A percentile compares a stretch with the other conserved stretches of the same genome.
Evolutionary conservation across 495 filamentous ascomycete genomes (phyloP).

Genomic region (Aspergillus homomorphus): DNA sequence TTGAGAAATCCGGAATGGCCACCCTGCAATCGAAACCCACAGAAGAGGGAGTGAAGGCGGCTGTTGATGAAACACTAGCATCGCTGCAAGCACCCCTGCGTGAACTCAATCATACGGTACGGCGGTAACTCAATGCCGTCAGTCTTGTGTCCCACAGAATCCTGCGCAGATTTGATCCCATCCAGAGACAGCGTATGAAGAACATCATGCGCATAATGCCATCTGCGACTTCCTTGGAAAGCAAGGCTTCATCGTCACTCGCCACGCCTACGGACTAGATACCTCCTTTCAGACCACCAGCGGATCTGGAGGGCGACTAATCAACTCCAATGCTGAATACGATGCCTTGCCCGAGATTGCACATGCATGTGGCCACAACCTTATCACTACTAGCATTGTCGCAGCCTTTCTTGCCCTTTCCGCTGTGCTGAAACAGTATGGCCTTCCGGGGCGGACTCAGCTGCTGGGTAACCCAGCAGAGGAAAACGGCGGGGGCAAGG

Average conservation of each 20-base stretch:
- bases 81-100: slow-evolving; percentile 26
- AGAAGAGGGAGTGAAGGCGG: slow-evolving; percentile 28
- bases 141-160: background rate
- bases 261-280: slow-evolving; percentile 42
- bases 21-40: slow-evolving; percentile 1
- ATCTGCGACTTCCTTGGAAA: slow-evolving; percentile 53
- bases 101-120: slow-evolving; percentile 28
- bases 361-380: slow-evolving; percentile 69
- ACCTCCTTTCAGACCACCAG: slow-evolving; percentile 40
- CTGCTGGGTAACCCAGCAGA: slow-evolving; percentile 71
- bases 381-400: slow-evolving; percentile 62
- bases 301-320: slow-evolving; percentile 38
- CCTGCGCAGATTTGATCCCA: slow-evolving; percentile 53
- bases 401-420: slow-evolving; percentile 58
- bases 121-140: background rate
- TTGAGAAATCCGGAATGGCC: slow-evolving; percentile 8
- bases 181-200: slow-evolving; percentile 57
- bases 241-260: slow-evolving; percentile 56
- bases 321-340: slow-evolving; percentile 49
- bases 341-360: slow-evolving; percentile 59
- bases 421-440: slow-evolving; percentile 41
- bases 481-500: slow-evolving; percentile 69
- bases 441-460: slow-evolving; percentile 54
- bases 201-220: slow-evolving; percentile 55
- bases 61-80: slow-evolving; percentile 26